phyloP scores from a whole-genome alignment of 2,329 filamentous ascomycete genomes.

The Aspergillus aculeatus region DNA sequence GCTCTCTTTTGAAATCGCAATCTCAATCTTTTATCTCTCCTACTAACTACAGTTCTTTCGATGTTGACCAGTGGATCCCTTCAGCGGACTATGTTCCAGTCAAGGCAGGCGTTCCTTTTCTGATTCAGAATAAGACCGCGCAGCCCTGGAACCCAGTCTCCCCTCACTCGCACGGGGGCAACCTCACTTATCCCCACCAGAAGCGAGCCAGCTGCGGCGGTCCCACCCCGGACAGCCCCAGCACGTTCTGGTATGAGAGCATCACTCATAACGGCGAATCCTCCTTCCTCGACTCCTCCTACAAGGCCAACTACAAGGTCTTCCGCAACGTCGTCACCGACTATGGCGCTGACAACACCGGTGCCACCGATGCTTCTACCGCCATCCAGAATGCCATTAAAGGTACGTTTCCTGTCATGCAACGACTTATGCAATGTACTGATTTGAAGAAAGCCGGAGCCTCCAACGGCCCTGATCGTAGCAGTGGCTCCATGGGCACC shows the following conservation, averaged over 20 bases:
- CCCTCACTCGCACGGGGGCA: constrained; percentile 12
- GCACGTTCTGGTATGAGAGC: constrained; percentile 30
- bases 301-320: constrained; percentile 33
- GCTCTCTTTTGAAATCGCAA: neutral
- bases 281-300: constrained; percentile 23
- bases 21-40: neutral
- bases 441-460: constrained; percentile 19
- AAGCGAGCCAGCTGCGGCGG: neutral
- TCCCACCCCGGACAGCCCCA: constrained; percentile 6
- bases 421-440: neutral
- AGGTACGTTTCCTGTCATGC: constrained; percentile 15
- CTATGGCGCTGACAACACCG: constrained; percentile 36
- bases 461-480: constrained; percentile 25
- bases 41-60: neutral
- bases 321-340: constrained; percentile 38
- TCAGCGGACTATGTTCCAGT: too few relatives aligned
- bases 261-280: constrained; percentile 31
- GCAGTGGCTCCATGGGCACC: constrained; percentile 28
- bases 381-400: constrained; percentile 33
- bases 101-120: constrained; percentile 18
- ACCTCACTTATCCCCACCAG: neutral
- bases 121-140: constrained; percentile 17
- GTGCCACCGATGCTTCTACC: constrained; percentile 26
- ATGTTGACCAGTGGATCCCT: neutral
- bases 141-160: constrained; percentile 19